Evolutionary conservation across 768 basidiomycete species (phyloP), one percentile per base, ranked within the genome.

Genomic region (Epithele typhae): DNA sequence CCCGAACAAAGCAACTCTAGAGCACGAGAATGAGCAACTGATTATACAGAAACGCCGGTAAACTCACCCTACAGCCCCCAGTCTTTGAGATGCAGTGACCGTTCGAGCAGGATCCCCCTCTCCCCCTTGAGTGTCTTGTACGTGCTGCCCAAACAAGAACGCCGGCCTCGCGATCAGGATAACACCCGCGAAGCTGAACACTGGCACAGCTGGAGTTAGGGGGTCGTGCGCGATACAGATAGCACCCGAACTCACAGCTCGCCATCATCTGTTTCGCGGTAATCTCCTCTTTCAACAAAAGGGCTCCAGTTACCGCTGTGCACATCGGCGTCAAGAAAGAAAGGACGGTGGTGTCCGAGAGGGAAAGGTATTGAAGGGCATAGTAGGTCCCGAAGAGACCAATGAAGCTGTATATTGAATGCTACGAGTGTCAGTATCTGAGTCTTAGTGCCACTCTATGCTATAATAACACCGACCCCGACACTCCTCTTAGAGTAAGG

Each of bases 151-250:
- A 55, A 96, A 94, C 8, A 96, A 55, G 42, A 81, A 79, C 0
- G 74, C 67, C 0, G 92, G 92, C 25, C 88, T 73, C 10, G 91
- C 87, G 40, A 96, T 90, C 7, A 92, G 70, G 14, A 93, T 61
- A 6, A 92, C 89, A 0, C 92, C 92, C 7, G 76, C 34, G 24
- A 94, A 71, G 62, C 87, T 84, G 40, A 76, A 72, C 6, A 84
- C 78, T 78, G 27, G 27, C 27, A 30, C 7, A 14, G 7, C 27
- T 7, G 17, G 22, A 24, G 23, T 17, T 19, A 34, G 22, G n/a
- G 10, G 23, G 12, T 10, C 27, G 7, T 30, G 14, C 8, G 7
- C 27, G 14, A 7, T 7, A 30, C 27, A 30, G 7, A 30, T 30
- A 7, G 8, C 27, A 30, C 27, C 14, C 27, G 8, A 14, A 30